These are phyloP conservation scores for Amaranthus cruentus DNA, from an alignment of 148 eudicot genomes.

Conservation along the genomic window DNA sequence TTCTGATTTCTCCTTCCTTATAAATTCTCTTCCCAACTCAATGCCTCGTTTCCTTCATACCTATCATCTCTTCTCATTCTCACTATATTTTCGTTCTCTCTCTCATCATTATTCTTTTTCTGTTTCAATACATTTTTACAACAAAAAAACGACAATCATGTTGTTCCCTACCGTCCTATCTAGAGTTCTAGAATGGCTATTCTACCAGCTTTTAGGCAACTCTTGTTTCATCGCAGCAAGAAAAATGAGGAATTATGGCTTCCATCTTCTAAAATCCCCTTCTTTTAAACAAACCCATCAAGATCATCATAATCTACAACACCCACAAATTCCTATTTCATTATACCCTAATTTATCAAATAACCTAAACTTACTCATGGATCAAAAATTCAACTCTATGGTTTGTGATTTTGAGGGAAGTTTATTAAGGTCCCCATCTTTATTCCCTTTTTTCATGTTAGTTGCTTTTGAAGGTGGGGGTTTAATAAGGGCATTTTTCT, in stretches of 20 bases:
- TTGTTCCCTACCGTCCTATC: constrained; percentile 39
- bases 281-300: constrained; percentile 33
- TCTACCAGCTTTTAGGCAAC: constrained; percentile 59
- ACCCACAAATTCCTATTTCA: constrained; percentile 18
- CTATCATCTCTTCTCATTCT: constrained; percentile 6
- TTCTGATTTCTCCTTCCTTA: constrained; percentile 5
- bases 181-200: constrained; percentile 53
- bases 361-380: background rate
- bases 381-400: constrained; percentile 42
- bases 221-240: constrained; percentile 50
- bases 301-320: constrained; percentile 22
- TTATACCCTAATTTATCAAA: constrained; percentile 35
- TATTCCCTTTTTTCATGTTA: constrained; percentile 91
- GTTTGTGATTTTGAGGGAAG: constrained; percentile 63
- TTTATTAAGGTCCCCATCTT: constrained; percentile 51
- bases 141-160: constrained; percentile 29
- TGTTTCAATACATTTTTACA: background rate
- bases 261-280: constrained; percentile 32
- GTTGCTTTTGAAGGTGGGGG: constrained; percentile 97
- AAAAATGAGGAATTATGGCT: constrained; percentile 46
- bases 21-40: constrained; percentile 10
- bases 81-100: constrained; percentile 10
- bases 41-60: background rate
- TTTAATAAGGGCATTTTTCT: constrained; percentile 59
- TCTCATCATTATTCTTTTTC: background rate